Base-by-base conservation (phyloP, 805 yeast genomes). In the Candida pseudofarinosa region DNA sequence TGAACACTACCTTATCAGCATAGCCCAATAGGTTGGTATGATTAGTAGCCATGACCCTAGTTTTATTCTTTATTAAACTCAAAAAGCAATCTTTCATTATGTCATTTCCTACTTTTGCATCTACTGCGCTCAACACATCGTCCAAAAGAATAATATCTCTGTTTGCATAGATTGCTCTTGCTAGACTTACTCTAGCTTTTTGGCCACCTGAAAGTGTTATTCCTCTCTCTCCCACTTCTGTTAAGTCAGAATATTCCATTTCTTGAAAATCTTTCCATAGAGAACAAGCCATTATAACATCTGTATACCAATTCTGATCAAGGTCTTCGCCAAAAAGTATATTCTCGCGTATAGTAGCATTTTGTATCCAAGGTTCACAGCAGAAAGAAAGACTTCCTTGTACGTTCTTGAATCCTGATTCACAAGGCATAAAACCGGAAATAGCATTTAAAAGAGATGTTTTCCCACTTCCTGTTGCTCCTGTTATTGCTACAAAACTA, bases 111-210 rank as follows among this genome's bases (percentile, higher is more conserved):
- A 83, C 89, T 55, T 82, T 82, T 2, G 85, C 80, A 63, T 83
- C 89, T 15, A 83, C 89, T 2, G 88, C 88, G 49, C 84, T 76
- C 43, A 83, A 63, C 19, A 83, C 71, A 55, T 83, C 89, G 62
- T 83, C 89, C 41, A 83, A 50, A 33, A 83, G 55, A 45, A 77
- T 75, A 4, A 81, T 66, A 58, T 81, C 85, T 2, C 76, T 71
- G 41, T 80, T 63, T 0, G 85, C 63, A 54, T 83, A 83, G 3
- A 83, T 83, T 0, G 88, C 86, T 53, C 89, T 73, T 0, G 88
- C 88, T 35, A 83, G 62, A 12, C 82, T 73, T 20, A 83, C 62
- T 57, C 89, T 60, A 0, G 84, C 83, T 54, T 77, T 80, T 54
- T 80, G 85, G 6, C 85, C 83, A 31, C 83, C 83, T 6, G 80